These are phyloP conservation scores for Talaromyces marneffei DNA, from an alignment of 2,329 filamentous ascomycete species.

Conservation along the genomic window DNA sequence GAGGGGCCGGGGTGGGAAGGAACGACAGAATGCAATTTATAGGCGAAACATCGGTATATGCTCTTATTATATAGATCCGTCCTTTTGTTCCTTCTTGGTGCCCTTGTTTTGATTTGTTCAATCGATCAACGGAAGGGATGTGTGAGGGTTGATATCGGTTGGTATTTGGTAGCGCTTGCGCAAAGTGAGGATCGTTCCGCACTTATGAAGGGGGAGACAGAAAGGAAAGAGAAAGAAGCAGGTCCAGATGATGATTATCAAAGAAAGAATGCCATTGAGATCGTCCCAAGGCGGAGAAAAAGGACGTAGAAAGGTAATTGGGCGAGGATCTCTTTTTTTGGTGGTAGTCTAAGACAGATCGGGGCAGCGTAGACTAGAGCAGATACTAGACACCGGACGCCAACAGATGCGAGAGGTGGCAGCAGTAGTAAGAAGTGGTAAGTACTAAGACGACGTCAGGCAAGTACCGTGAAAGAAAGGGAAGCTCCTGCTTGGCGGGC, in stretches of 20 bases:
- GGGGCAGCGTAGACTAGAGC: constrained; percentile 2
- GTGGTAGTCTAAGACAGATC: constrained; percentile 5
- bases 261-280: constrained; percentile 7
- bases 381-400: neutral
- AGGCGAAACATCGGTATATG: neutral
- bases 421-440: neutral
- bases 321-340: neutral
- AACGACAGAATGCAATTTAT: neutral
- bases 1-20: neutral
- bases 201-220: neutral
- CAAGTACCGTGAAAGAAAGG: neutral
- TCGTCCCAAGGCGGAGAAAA: neutral
- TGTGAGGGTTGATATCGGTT: neutral
- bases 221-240: neutral
- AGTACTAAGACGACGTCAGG: neutral
- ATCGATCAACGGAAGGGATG: constrained; percentile 2
- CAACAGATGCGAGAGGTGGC: neutral
- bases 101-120: neutral
- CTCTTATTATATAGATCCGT: neutral
- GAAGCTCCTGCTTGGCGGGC: constrained; percentile 1
- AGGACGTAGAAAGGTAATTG: neutral
- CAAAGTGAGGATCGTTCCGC: neutral
- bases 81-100: neutral
- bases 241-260: neutral
- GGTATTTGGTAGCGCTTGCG: neutral